Base-by-base conservation (phyloP, 2,329 filamentous ascomycete species). In the Grosmannia clavigera region DNA sequence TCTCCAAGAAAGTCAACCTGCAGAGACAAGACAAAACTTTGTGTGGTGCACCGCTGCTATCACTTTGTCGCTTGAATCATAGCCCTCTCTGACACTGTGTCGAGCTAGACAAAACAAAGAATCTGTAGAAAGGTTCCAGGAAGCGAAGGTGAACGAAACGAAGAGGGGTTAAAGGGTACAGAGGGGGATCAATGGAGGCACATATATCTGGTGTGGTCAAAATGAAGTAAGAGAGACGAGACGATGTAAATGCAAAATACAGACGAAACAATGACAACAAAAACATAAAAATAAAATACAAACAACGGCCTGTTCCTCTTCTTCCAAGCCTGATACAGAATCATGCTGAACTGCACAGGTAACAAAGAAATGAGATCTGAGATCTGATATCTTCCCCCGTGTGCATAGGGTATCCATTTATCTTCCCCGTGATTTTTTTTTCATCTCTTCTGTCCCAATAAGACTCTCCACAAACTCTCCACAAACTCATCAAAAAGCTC, bases 91-190 rank as follows among this genome's bases (percentile, higher is more conserved):
- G 38, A 40, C 14, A 48, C n/a, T 10, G 43, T n/a, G n/a, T 10
- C 46, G n/a, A 48, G 46, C n/a, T n/a, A 48, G 22, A 9, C 19
- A n/a, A 25, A 48, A 48, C 19, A 9, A 25, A 7, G n/a, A 25
- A 48, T 4, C 5, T 7, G 19, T 11, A 48, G 6, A 22, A 10
- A 25, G 22, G n/a, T 7, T 48, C 22, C 46, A 48, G 6, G n/a
- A 48, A 22, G 22, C 43, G n/a, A 48, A 48, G 19, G n/a, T 40
- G n/a, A 48, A 48, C 46, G 51, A 57, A 55, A 58, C 22, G 63
- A 64, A 61, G 57, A 61, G 59, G 52, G 61, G 62, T 46, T 19
- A 2, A 5, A 54, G 14, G 9, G 10, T n/a, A 33, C 12, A 48
- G 46, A 40, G n/a, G 9, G n/a, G 3, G 22, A n/a, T 48, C 19